Conservation (phyloP, 768 basidiomycete genomes). For the Suillus luteus region DNA sequence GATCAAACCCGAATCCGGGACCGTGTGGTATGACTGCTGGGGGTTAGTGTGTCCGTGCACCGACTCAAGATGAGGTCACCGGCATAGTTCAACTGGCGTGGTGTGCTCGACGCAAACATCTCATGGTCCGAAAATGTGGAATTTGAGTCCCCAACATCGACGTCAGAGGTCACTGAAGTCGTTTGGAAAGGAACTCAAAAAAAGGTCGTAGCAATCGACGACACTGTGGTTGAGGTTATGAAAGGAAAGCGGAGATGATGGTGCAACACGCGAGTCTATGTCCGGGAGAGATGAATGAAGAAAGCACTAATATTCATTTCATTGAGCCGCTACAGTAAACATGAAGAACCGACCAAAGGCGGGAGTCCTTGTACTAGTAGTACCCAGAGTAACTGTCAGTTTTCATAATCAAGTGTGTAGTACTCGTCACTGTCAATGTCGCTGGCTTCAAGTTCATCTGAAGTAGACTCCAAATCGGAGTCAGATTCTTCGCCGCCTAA, state of each 20-base stretch:
- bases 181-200: constrained; percentile 49
- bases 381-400: too few species aligned
- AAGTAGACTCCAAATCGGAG: too few species aligned
- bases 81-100: constrained; percentile 81
- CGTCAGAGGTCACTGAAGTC: constrained; percentile 70
- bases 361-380: too few species aligned
- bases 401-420: too few species aligned
- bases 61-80: constrained; percentile 87
- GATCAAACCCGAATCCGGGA: constrained; percentile 49
- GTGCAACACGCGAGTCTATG: too few species aligned
- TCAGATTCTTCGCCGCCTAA: too few species aligned
- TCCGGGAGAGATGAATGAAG: too few species aligned
- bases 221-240: constrained; percentile 69
- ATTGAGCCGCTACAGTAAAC: too few species aligned
- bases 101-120: constrained; percentile 54
- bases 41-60: constrained; percentile 67
- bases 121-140: constrained; percentile 75
- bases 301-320: too few species aligned
- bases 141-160: constrained; percentile 63
- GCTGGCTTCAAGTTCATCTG: too few species aligned
- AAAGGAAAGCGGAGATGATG: constrained; percentile 60
- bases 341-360: too few species aligned
- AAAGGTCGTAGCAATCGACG: constrained; percentile 80
- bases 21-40: constrained; percentile 42
- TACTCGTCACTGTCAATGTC: too few species aligned